phyloP scores from a whole-genome alignment of 2,329 filamentous ascomycete species.

The Alternaria sp. region DNA sequence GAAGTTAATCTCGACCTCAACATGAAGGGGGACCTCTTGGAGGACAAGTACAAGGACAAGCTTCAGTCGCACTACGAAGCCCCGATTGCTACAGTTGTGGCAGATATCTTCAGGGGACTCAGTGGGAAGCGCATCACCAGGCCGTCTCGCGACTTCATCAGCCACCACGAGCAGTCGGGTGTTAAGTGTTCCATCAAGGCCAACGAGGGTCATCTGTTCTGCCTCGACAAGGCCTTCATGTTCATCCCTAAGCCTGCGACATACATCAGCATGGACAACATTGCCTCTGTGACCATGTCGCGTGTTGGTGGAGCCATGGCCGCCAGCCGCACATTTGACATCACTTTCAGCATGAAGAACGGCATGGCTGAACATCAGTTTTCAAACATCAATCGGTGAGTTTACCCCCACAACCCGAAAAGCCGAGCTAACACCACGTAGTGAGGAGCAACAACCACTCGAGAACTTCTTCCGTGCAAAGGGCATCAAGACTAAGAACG shows the following conservation, averaged over 20 bases:
- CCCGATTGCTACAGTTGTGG: conserved; percentile 89
- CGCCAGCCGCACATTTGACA: conserved; percentile 94
- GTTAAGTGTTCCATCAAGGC: conserved; percentile 99
- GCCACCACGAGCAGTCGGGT: conserved; percentile 89
- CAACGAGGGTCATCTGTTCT: conserved; percentile 96
- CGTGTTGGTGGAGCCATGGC: conserved; percentile 93
- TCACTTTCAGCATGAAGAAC: conserved; percentile 88
- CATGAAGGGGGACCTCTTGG: conserved; percentile 86
- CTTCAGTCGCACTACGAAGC: conserved; percentile 85
- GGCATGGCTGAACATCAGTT: conserved; percentile 92
- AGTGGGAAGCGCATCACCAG: conserved; percentile 94
- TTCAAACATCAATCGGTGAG: conserved; percentile 93
- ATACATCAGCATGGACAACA: conserved; percentile 94
- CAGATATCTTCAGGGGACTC: conserved; percentile 92
- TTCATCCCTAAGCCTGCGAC: conserved; percentile 98
- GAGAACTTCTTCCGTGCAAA: conserved; percentile 98
- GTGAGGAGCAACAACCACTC: conserved; percentile 93
- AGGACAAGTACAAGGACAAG: conserved; percentile 87
- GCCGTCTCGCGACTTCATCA: conserved; percentile 92
- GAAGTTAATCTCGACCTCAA: conserved; percentile 97
- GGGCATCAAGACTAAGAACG: conserved; percentile 94
- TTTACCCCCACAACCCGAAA: not conserved
- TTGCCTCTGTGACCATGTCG: conserved; percentile 90
- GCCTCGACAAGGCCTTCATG: conserved; percentile 97
- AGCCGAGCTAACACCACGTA: conserved; percentile 40